phyloP scores from a whole-genome alignment of 352 stramenopile species.

The Thalassiosira hispida region DNA sequence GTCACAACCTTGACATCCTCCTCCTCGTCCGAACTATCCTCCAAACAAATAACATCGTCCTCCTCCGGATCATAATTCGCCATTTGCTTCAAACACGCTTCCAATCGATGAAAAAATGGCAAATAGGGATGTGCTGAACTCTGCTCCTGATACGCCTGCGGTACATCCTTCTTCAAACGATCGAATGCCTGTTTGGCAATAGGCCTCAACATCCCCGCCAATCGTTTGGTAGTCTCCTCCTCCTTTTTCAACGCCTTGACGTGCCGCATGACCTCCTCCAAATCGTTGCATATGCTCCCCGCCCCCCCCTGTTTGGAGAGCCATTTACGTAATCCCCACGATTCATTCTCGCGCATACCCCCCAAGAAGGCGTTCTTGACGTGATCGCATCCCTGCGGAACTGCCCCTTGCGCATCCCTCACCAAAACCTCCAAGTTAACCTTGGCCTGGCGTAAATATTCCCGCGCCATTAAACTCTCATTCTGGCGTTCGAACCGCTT shows the following conservation, averaged over 20 bases:
- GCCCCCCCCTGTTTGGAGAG: conserved; percentile 76
- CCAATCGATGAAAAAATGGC: conserved; percentile 83
- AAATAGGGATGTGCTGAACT: conserved; percentile 81
- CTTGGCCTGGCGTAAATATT: conserved; percentile 51
- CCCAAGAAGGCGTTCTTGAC: conserved; percentile 83
- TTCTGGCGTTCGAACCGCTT: conserved; percentile 70
- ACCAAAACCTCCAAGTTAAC: conserved; percentile 61
- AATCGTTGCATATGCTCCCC: conserved; percentile 78
- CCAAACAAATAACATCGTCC: conserved; percentile 80
- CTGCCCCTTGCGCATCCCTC: conserved; percentile 44
- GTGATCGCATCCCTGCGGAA: conserved; percentile 66
- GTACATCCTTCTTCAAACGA: conserved; percentile 74
- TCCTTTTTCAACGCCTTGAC: conserved; percentile 65
- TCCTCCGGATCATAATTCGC: conserved; percentile 79
- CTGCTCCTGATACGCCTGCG: conserved; percentile 78
- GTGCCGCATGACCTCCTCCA: conserved; percentile 69
- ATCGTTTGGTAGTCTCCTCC: conserved; percentile 54
- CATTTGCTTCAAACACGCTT: conserved; percentile 74
- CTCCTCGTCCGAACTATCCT: conserved; percentile 70
- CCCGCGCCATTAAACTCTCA: conserved; percentile 53
- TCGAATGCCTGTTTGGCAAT: conserved; percentile 63
- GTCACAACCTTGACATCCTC: conserved; percentile 41
- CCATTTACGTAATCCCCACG: conserved; percentile 83
- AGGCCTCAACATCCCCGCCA: conserved; percentile 66
- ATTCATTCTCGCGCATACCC: conserved; percentile 84